phyloP scores from a whole-genome alignment of 306 rosid species.

The Rosa lucieae region DNA sequence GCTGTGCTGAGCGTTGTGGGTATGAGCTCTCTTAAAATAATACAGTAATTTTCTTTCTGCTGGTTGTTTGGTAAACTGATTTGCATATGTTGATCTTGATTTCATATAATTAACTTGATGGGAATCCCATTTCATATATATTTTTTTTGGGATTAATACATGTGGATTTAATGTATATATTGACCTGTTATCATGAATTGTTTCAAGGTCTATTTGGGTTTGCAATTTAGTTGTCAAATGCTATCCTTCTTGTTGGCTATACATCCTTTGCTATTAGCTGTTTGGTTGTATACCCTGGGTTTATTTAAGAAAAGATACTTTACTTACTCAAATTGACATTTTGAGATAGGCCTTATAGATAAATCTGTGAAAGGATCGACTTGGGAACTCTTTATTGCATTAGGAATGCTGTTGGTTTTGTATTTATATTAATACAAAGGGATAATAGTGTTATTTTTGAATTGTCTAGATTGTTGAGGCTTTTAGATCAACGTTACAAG shows the following conservation, averaged over 20 bases:
- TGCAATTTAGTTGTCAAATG: not conserved
- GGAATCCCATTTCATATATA: not conserved
- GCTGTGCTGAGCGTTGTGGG: constrained; percentile 97
- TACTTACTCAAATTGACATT: not conserved
- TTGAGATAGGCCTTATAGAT: not conserved
- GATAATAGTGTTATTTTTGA: constrained; percentile 20
- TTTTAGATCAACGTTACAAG: constrained; percentile 86
- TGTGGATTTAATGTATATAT: not conserved
- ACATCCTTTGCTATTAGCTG: not conserved
- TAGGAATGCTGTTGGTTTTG: constrained; percentile 8
- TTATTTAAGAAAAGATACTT: not conserved
- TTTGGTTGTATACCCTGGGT: not conserved
- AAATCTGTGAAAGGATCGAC: not conserved
- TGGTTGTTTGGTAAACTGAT: not conserved
- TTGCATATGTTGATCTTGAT: not conserved
- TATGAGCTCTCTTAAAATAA: constrained; percentile 38
- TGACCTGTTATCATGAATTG: not conserved
- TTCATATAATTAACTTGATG: not conserved
- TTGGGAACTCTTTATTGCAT: constrained; percentile 4
- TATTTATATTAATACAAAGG: constrained; percentile 13
- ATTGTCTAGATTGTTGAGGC: constrained; percentile 81
- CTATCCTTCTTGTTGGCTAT: not conserved
- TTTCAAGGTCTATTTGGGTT: not conserved
- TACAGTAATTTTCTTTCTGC: constrained; percentile 14
- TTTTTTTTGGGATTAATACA: not conserved